Evolutionary conservation across 257 asterid genomes (phyloP).

Genomic region (Vinca minor): DNA sequence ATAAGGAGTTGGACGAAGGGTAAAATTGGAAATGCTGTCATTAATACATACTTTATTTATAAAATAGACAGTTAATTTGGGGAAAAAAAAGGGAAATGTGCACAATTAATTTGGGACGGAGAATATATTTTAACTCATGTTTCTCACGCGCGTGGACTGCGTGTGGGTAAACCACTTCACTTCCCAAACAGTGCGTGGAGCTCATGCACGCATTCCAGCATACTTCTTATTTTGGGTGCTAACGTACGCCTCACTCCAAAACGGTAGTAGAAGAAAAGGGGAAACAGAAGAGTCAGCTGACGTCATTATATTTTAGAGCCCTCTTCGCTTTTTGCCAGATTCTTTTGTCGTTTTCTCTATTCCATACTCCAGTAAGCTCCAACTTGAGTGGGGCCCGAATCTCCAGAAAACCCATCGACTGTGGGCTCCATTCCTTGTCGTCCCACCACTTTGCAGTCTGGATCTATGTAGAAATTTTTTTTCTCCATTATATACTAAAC

Average conservation of each 20-base stretch:
- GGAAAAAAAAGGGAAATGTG: no score
- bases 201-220: constrained; percentile 10
- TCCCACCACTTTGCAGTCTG: no score
- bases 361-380: constrained; percentile 7
- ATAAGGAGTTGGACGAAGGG: no score
- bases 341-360: constrained; percentile 22
- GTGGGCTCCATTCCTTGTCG: constrained; percentile 3
- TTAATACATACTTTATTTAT: no score
- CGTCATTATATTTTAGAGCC: constrained; percentile 14
- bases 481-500: no score
- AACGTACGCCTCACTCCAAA: constrained; percentile 6
- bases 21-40: no score
- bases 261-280: neutral
- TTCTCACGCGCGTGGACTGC: neutral
- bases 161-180: neutral
- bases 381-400: constrained; percentile 16
- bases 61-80: no score
- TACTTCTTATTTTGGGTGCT: neutral
- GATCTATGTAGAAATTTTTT: no score
- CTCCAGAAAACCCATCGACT: neutral
- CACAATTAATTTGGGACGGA: no score
- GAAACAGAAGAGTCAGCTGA: neutral
- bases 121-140: no score
- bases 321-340: constrained; percentile 8
- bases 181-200: constrained; percentile 6